phyloP scores from a whole-genome alignment of 2,329 filamentous ascomycete species.

The Fusarium floridanum region DNA sequence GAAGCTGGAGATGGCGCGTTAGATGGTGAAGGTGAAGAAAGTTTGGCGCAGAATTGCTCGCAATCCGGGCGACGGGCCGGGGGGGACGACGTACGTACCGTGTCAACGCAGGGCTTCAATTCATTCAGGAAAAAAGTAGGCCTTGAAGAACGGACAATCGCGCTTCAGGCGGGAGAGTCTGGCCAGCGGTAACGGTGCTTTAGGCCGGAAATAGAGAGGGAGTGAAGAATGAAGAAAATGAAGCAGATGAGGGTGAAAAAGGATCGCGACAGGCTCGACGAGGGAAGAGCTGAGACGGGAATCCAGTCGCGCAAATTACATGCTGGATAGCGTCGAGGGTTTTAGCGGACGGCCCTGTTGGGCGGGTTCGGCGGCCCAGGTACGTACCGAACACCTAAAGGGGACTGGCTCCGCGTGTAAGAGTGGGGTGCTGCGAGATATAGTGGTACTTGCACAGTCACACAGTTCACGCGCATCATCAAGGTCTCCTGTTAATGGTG shows the following conservation, averaged over 20 bases:
- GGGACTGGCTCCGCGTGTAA: constrained; percentile 28
- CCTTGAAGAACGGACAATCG: constrained; percentile 28
- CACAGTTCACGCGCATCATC: fast-evolving
- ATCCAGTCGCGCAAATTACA: constrained; percentile 50
- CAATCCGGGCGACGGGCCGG: constrained; percentile 32
- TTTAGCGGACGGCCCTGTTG: constrained; percentile 44
- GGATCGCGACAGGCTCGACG: constrained; percentile 44
- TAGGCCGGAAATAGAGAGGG: constrained; percentile 32
- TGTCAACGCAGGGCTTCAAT: constrained; percentile 44
- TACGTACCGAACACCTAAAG: constrained; percentile 12
- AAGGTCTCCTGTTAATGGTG: constrained; percentile 32
- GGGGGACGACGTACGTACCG: constrained; percentile 37
- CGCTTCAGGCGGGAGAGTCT: constrained; percentile 24
- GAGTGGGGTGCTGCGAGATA: constrained; percentile 46
- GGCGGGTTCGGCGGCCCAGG: constrained; percentile 34
- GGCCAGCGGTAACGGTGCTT: constrained; percentile 27
- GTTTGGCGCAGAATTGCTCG: constrained; percentile 26
- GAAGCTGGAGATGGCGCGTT: constrained; percentile 24
- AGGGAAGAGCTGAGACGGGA: constrained; percentile 44
- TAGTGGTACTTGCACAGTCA: constrained; percentile 31
- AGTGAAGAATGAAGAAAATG: constrained; percentile 32
- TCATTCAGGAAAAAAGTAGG: constrained; percentile 31
- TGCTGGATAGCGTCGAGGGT: constrained; percentile 47
- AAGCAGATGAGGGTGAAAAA: constrained; percentile 42
- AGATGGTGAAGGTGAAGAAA: constrained; percentile 28